Evolutionary conservation across 1,284 basidiomycete genomes (phyloP).

Genomic region (Heterobasidion occidentale): DNA sequence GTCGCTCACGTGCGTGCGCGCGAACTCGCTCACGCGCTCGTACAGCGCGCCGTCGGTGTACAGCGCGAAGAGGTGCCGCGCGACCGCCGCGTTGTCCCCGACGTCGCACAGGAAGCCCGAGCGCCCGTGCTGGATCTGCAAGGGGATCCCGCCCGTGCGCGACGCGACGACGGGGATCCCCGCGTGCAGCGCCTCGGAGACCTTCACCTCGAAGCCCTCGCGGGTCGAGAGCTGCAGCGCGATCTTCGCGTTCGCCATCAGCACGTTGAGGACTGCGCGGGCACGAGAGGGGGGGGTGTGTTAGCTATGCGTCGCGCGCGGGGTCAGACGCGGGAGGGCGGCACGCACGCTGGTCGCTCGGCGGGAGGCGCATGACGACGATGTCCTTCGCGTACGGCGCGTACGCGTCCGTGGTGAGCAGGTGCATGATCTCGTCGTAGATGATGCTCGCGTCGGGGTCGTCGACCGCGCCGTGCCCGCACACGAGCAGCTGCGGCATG

Average conservation of each 20-base stretch:
- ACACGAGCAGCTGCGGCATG: slow-evolving; percentile 74
- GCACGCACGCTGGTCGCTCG: slow-evolving; percentile 68
- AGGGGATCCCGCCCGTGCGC: slow-evolving; percentile 81
- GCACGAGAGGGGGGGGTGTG: too few relatives aligned
- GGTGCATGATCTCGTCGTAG: slow-evolving; percentile 66
- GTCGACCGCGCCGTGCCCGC: slow-evolving; percentile 84
- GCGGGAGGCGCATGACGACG: slow-evolving; percentile 71
- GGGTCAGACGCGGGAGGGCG: not conserved
- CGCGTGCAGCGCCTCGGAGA: slow-evolving; percentile 82
- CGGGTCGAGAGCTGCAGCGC: slow-evolving; percentile 75
- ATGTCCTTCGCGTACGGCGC: slow-evolving; percentile 57
- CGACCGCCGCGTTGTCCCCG: slow-evolving; percentile 67
- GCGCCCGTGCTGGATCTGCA: slow-evolving; percentile 78
- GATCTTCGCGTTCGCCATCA: slow-evolving; percentile 71
- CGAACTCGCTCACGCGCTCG: slow-evolving; percentile 57
- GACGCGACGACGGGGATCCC: slow-evolving; percentile 77
- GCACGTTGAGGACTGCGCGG: slow-evolving; percentile 58
- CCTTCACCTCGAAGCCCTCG: slow-evolving; percentile 90
- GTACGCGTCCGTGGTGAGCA: slow-evolving; percentile 46
- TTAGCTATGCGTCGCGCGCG: too few relatives aligned
- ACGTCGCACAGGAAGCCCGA: slow-evolving; percentile 74
- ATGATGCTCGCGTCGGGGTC: slow-evolving; percentile 83
- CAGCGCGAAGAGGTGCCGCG: slow-evolving; percentile 65
- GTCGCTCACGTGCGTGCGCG: slow-evolving; percentile 68
- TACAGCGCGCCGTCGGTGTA: slow-evolving; percentile 66